phyloP scores from a whole-genome alignment of 2,329 filamentous ascomycete genomes.

The Colletotrichum karsti region DNA sequence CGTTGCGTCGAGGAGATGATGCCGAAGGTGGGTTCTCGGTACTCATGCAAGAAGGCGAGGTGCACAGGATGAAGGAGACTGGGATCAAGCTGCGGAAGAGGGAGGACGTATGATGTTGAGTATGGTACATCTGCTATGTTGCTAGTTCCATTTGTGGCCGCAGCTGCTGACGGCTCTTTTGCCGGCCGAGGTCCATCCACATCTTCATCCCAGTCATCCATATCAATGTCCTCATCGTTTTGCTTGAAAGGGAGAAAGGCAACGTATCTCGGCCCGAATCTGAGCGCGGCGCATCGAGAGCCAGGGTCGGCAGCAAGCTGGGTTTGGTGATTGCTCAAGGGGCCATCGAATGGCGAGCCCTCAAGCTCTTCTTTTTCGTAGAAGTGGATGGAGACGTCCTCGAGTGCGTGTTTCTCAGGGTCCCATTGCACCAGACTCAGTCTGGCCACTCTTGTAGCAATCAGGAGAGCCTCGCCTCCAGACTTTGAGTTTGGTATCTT shows the following conservation, averaged over 20 bases:
- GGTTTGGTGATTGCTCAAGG: conserved; percentile 79
- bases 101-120: conserved; percentile 90
- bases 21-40: conserved; percentile 96
- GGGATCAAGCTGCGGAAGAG: conserved; percentile 88
- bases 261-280: conserved; percentile 87
- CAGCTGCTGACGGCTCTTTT: conserved; percentile 46
- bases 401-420: conserved; percentile 77
- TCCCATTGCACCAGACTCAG: conserved; percentile 96
- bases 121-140: conserved; percentile 72
- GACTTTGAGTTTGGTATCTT: conserved; percentile 77
- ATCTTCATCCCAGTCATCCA: conserved; percentile 90
- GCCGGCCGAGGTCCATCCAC: conserved; percentile 73
- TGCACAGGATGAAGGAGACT: conserved; percentile 88
- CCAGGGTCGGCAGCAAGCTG: conserved; percentile 88
- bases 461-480: conserved; percentile 82
- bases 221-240: conserved; percentile 85
- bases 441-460: conserved; percentile 91
- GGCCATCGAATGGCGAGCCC: conserved; percentile 82
- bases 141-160: conserved; percentile 44
- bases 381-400: conserved; percentile 95
- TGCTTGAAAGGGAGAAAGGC: conserved; percentile 95
- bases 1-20: conserved; percentile 83
- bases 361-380: conserved; percentile 94
- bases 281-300: conserved; percentile 92
- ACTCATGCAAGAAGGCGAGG: conserved; percentile 93